A percentile compares a stretch with the other conserved stretches of the same genome.
These are phyloP conservation scores for Fraxinus latifolia DNA, from an alignment of 305 asterid species.

Conservation along the genomic window DNA sequence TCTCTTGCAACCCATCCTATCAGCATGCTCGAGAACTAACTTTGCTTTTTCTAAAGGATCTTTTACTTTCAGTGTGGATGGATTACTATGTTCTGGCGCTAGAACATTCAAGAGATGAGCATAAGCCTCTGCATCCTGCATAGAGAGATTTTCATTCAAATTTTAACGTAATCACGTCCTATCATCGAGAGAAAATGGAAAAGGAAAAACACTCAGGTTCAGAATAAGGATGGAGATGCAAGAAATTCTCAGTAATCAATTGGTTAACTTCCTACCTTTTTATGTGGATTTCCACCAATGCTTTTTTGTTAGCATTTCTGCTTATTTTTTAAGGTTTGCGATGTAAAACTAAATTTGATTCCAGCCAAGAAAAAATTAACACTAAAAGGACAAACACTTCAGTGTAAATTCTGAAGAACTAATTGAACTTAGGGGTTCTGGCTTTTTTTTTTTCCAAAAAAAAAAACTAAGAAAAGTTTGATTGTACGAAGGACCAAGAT, in stretches of 20 bases:
- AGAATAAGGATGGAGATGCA: not conserved
- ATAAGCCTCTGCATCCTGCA: conserved; percentile 96
- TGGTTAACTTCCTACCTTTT: not conserved
- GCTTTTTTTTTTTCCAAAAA: not conserved
- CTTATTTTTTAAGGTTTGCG: not conserved
- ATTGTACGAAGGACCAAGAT: not conserved
- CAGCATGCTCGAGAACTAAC: conserved; percentile 89
- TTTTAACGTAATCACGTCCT: not conserved
- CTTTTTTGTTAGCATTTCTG: not conserved
- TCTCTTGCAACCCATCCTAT: conserved; percentile 94
- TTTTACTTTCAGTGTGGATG: conserved; percentile 59
- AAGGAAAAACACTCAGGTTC: not conserved
- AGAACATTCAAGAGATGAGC: conserved; percentile 83
- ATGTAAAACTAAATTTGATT: not conserved
- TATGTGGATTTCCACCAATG: not conserved
- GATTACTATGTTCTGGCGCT: conserved; percentile 81
- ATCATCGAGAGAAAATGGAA: conserved; percentile 2
- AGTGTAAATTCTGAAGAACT: not conserved
- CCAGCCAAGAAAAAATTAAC: not conserved
- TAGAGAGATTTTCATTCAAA: conserved; percentile 14
- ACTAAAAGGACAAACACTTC: not conserved
- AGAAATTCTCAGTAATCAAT: not conserved
- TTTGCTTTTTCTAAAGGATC: conserved; percentile 74
- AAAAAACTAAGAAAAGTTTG: not conserved
- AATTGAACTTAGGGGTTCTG: not conserved